Conservation (phyloP, 1,139 yeast genomes). For the Taphrina wiesneri region DNA sequence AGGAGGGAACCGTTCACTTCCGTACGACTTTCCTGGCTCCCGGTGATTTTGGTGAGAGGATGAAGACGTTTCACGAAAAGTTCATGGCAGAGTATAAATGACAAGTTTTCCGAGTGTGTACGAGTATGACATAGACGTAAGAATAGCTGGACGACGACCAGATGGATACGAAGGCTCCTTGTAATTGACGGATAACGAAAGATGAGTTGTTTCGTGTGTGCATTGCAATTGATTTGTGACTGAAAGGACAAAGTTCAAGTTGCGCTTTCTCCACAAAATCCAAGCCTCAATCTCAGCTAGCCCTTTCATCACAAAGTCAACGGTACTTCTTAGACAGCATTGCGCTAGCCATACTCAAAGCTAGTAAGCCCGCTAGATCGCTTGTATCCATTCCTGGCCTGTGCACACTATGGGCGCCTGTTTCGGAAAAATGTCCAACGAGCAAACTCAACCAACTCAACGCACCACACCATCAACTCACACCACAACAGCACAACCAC, state of each 20-base stretch:
- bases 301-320: too few species aligned
- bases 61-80: conserved; percentile 72
- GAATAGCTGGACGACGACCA: too few species aligned
- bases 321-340: too few species aligned
- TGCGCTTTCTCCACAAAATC: not conserved
- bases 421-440: not conserved
- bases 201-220: not conserved
- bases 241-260: too few species aligned
- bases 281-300: not conserved
- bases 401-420: conserved; percentile 12
- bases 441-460: not conserved
- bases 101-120: not conserved
- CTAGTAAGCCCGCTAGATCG: too few species aligned
- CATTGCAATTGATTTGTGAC: too few species aligned
- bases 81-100: conserved; percentile 60
- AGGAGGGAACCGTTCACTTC: conserved; percentile 79
- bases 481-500: not conserved
- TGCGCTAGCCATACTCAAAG: too few species aligned
- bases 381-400: too few species aligned
- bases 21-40: conserved; percentile 97
- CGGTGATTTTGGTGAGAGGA: conserved; percentile 81
- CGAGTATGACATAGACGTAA: not conserved
- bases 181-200: too few species aligned
- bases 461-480: not conserved
- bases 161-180: too few species aligned